Evolutionary conservation across 345 rosid genomes (phyloP).

Genomic region (Gynandropsis gynandra): DNA sequence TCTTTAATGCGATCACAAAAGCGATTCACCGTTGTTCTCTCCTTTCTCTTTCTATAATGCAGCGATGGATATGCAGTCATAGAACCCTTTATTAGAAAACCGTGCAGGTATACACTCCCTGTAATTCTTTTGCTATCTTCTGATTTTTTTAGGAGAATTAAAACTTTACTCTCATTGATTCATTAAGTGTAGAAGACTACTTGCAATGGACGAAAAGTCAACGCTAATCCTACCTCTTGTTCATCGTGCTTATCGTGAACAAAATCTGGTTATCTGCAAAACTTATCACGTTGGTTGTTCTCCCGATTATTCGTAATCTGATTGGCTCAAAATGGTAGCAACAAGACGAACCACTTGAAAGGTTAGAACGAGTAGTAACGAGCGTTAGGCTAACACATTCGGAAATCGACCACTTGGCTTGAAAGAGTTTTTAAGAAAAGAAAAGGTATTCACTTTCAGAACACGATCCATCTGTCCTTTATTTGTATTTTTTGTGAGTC

Average conservation of each 20-base stretch:
- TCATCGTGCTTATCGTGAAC: conserved; percentile 38
- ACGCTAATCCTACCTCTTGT: conserved; percentile 54
- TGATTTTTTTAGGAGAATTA: not conserved
- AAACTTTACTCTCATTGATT: conserved; percentile 18
- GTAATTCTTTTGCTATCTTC: not conserved
- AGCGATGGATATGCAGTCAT: conserved; percentile 87
- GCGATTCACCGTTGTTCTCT: not conserved
- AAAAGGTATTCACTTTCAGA: too few species aligned
- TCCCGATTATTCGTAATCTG: conserved; percentile 29
- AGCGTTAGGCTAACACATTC: too few species aligned
- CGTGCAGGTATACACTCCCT: conserved; percentile 51
- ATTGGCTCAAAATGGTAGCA: not conserved
- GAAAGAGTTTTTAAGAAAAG: too few species aligned
- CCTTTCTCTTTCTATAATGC: conserved; percentile 22
- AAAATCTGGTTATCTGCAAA: conserved; percentile 21
- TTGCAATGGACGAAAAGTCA: conserved; percentile 64
- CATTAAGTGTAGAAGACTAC: conserved; percentile 69
- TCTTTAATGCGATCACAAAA: conserved; percentile 7
- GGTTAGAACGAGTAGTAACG: too few species aligned
- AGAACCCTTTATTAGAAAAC: conserved; percentile 59
- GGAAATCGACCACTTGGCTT: too few species aligned
- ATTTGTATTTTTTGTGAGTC: too few species aligned
- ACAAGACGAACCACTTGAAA: not conserved
- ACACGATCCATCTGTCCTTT: too few species aligned
- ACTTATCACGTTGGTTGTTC: conserved; percentile 57